phyloP scores from a whole-genome alignment of 352 stramenopile species.

The Albugo laibachii region DNA sequence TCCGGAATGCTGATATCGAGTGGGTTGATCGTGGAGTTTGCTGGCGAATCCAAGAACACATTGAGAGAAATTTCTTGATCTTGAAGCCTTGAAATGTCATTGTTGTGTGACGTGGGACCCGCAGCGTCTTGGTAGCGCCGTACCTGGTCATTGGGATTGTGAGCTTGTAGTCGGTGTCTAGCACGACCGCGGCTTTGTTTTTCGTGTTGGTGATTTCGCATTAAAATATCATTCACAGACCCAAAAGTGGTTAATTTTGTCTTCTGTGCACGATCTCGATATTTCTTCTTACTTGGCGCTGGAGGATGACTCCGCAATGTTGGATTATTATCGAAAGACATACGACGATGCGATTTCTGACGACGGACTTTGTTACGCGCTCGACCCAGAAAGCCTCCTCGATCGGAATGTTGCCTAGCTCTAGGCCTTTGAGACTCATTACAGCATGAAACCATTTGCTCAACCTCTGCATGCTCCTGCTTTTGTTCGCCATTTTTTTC shows the following conservation, averaged over 20 bases:
- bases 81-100: background rate
- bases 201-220: background rate
- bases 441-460: too few species aligned
- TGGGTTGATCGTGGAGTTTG: background rate
- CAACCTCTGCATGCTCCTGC: too few species aligned
- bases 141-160: background rate
- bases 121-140: background rate
- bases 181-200: background rate
- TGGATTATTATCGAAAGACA: slow-evolving; percentile 16
- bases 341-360: too few species aligned
- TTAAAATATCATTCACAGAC: background rate
- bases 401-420: too few species aligned
- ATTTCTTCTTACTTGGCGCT: slow-evolving; percentile 7
- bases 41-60: background rate
- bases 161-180: too few species aligned
- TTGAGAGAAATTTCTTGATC: too few species aligned
- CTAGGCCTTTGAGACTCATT: too few species aligned
- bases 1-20: slow-evolving; percentile 43
- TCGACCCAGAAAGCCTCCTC: too few species aligned
- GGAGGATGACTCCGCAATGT: slow-evolving; percentile 43
- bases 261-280: background rate
- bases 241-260: background rate
- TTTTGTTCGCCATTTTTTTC: too few species aligned
- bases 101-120: background rate
- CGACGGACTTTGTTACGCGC: too few species aligned